Base-by-base conservation (phyloP, 208 protist genomes). In the Trypanosoma platydactyli region DNA sequence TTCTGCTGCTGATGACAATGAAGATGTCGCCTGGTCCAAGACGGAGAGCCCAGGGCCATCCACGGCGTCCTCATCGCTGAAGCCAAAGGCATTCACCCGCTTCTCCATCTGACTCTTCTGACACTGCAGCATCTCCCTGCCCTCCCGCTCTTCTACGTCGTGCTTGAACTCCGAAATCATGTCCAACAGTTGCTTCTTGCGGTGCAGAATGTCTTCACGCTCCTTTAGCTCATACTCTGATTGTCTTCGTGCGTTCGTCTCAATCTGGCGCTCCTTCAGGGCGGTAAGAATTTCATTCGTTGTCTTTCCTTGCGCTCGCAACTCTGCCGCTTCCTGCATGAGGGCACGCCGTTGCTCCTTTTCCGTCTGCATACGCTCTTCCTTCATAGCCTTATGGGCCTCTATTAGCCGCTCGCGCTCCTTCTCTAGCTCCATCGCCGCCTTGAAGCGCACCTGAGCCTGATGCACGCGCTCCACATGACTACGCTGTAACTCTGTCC, bases 401-500 rank as follows among this genome's bases (percentile, higher is more conserved):
- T 92, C 87, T 9, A 94, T 66, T 18, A 94, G 48, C 42, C 65
- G 53, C 68, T 95, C 83, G 11, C 90, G 84, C 70, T 93, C 83
- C 42, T 75, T 71, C 72, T 95, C 87, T 63, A 93, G 67, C 63
- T 87, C 83, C 85, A 95, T 88, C 1, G 90, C 81, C 11, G 87
- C 81, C 79, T 85, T 87, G 69, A 95, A 94, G 48, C 86, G 86
- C 1, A 95, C 79, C 74, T 94, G 84, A 20, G 90, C 84, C 55
- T 91, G 72, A 53, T 95, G 87, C 18, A 91, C 71, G 0, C 90
- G 85, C 51, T 82, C 83, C 24, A 94, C 75, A 56, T 91, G 79
- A 59, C 72, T 81, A 7, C 86, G 76, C 61, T 89, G 63, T 7
- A 84, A 77, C 16, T 81, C 80, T 11, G 85, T 92, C 50, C 85